These are phyloP conservation scores for Malus sieversii DNA, from an alignment of 306 rosid genomes.

Conservation along the genomic window DNA sequence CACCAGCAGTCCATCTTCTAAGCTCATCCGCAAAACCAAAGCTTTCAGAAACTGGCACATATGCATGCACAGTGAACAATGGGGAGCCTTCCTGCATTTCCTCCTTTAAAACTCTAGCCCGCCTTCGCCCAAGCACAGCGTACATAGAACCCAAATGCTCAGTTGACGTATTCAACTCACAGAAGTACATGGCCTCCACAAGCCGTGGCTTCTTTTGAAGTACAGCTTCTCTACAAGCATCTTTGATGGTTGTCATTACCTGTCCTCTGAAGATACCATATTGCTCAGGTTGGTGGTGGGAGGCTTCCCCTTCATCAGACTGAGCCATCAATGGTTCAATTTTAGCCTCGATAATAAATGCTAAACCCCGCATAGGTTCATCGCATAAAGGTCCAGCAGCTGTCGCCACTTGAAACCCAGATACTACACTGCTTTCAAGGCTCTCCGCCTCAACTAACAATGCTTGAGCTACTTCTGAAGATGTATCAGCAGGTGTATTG, in stretches of 20 bases:
- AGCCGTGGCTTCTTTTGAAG: slow-evolving; percentile 77
- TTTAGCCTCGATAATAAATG: slow-evolving; percentile 70
- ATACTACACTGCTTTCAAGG: slow-evolving; percentile 64
- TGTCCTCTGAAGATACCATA: slow-evolving; percentile 72
- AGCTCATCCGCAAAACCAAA: slow-evolving; percentile 90
- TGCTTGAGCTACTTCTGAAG: slow-evolving; percentile 31
- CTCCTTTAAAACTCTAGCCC: slow-evolving; percentile 73
- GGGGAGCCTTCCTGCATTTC: slow-evolving; percentile 98
- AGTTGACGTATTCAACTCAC: slow-evolving; percentile 70
- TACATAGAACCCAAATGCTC: slow-evolving; percentile 81
- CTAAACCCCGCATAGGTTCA: slow-evolving; percentile 91
- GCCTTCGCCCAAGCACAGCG: slow-evolving; percentile 78
- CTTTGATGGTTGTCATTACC: slow-evolving; percentile 74
- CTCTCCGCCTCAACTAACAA: slow-evolving; percentile 49
- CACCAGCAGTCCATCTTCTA: slow-evolving; percentile 78
- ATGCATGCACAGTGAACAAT: slow-evolving; percentile 84
- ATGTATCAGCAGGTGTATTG: slow-evolving; percentile 23
- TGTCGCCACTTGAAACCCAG: slow-evolving; percentile 80
- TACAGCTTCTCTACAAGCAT: slow-evolving; percentile 77
- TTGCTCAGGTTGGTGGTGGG: slow-evolving; percentile 55
- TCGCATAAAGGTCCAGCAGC: slow-evolving; percentile 94
- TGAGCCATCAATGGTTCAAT: slow-evolving; percentile 41
- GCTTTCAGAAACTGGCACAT: slow-evolving; percentile 82
- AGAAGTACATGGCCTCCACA: slow-evolving; percentile 91
- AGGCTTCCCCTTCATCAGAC: slow-evolving; percentile 41